phyloP scores from a whole-genome alignment of 2,329 filamentous ascomycete genomes.

The Knufia petricola region DNA sequence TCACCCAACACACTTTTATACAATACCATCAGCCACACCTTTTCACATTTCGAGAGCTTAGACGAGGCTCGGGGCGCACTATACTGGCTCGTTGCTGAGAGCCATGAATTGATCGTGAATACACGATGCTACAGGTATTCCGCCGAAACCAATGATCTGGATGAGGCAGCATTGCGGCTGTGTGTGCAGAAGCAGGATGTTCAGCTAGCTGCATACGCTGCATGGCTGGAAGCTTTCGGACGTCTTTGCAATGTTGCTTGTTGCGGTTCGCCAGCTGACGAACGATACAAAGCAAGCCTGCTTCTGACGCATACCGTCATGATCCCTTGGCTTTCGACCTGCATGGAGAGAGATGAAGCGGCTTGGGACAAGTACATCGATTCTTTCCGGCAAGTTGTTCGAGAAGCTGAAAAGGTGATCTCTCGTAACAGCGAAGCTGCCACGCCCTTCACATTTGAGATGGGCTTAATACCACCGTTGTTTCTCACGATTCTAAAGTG shows the following conservation, averaged over 20 bases:
- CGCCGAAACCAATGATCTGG: not conserved
- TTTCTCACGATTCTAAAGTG: constrained; percentile 30
- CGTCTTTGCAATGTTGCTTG: not conserved
- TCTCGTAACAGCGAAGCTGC: not conserved
- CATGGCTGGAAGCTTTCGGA: not conserved
- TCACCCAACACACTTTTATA: not conserved
- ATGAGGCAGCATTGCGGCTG: not conserved
- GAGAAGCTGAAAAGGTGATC: not conserved
- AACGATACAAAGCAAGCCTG: not conserved
- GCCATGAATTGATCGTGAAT: not conserved
- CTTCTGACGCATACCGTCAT: not conserved
- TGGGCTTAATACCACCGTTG: constrained; percentile 26
- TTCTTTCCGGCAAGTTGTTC: not conserved
- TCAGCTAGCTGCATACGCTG: not conserved
- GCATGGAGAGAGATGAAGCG: constrained; percentile 2
- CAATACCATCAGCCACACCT: not conserved
- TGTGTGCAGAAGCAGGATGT: not conserved
- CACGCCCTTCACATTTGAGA: constrained; percentile 22
- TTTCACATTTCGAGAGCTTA: not conserved
- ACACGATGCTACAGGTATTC: not conserved
- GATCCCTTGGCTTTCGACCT: constrained; percentile 3
- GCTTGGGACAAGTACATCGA: not conserved
- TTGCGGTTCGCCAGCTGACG: not conserved
- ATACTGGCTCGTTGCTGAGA: constrained; percentile 1
- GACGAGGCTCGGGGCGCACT: not conserved